These are phyloP conservation scores for Quercus agrifolia DNA, from an alignment of 306 rosid species.

Conservation along the genomic window DNA sequence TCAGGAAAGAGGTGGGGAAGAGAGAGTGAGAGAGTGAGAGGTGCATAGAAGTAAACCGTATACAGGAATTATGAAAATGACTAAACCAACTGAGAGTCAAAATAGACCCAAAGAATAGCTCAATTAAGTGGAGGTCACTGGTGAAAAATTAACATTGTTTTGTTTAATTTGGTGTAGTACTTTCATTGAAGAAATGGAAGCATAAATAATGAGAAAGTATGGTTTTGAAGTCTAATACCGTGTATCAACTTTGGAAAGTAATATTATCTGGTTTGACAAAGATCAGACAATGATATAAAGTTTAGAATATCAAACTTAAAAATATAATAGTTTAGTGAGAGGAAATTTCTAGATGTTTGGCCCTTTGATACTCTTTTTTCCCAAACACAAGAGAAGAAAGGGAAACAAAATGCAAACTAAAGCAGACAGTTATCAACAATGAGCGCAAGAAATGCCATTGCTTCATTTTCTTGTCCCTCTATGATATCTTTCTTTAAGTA, in stretches of 20 bases:
- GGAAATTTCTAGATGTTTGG: background rate
- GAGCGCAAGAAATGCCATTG: conserved; percentile 14
- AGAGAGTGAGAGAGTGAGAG: no score
- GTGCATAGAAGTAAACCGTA: background rate
- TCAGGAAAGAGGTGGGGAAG: conserved; percentile 1
- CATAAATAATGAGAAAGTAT: background rate
- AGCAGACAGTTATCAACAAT: conserved; percentile 7
- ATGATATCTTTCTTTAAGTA: background rate
- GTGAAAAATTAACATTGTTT: no score
- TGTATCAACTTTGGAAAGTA: conserved; percentile 5
- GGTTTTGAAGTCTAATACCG: background rate
- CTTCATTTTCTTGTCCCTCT: conserved; percentile 24
- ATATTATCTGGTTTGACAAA: background rate
- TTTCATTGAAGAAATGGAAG: conserved; percentile 11
- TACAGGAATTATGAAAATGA: background rate
- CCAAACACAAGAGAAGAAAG: conserved; percentile 8
- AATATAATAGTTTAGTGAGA: background rate
- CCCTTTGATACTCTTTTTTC: background rate
- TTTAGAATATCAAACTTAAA: background rate
- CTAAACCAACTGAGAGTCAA: background rate
- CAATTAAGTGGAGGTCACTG: no score
- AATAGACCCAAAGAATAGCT: no score
- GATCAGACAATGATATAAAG: background rate
- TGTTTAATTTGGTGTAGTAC: no score
- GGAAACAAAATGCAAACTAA: background rate